Base-by-base conservation (phyloP, 2,329 filamentous ascomycete genomes). In the Aspergillus proliferans region DNA sequence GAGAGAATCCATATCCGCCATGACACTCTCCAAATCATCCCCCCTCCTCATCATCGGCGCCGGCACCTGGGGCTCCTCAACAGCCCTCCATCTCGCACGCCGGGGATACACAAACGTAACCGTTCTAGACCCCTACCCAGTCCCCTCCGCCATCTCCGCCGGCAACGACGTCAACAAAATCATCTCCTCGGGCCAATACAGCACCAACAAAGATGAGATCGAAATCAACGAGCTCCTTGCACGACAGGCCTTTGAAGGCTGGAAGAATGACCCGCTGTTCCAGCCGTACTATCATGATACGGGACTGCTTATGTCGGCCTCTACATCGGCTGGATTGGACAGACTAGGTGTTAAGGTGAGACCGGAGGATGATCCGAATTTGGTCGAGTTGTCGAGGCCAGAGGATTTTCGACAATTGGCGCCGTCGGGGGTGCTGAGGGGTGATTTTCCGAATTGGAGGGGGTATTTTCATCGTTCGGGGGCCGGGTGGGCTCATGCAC, bases 401-500 rank as follows among this genome's bases (percentile, higher is more conserved):
- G 68, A 71, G 28, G 69, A 74, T 3, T 79, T 79, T 47, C 67
- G 66, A n/a, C 62, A 58, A 8, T 72, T 76, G 0, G 78, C 78
- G 71, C 76, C 77, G 1, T 49, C 69, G 4, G 76, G 76, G 9
- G 71, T 79, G 0, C 57, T 76, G 45, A 72, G 70, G 8, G 73
- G 74, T 10, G 54, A 67, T 2, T 74, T 75, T 47, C 64, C 71
- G 0, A 65, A 64, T 6, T 76, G 74, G 73, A 62, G 62, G 55
- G 75, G 71, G 6, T 72, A 70, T 57, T 68, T 60, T 54, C 69
- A 69, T 53, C 58, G 63, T n/a, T 59, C 63, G 18, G 69, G 70
- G 14, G 75, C 75, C 12, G 78, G 77, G 3, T 80, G 77, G 76
- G 74, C 78, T 3, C 74, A 75, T 56, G 77, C 77, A 9, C 65